Base-by-base conservation (phyloP, 1,284 basidiomycete genomes). In the Microbotryum saponariae region DNA sequence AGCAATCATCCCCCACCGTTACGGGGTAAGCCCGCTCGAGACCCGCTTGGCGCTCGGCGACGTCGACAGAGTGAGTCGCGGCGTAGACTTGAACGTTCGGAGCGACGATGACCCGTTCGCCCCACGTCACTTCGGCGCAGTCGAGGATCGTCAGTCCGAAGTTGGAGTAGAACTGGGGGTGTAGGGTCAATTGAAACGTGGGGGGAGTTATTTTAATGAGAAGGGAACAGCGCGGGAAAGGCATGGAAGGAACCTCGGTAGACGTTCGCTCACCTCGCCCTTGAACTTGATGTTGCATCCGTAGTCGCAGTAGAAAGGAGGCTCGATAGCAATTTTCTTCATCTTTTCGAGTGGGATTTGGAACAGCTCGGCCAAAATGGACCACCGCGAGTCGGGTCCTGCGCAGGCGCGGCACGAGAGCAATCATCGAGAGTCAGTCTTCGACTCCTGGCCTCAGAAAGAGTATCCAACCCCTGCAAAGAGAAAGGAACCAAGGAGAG, bases 11-110 rank as follows among this genome's bases (percentile, higher is more conserved):
- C 20, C 70, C 70, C 14, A 72, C 58, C 45, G 60, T 55, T 12
- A 72, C 64, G 12, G 69, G 70, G 62, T 72, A 72, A 2, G 71
- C 71, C 20, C 71, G 61, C 47, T 72, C 70, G 21, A 64, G 59
- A 12, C 69, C 67, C 5, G 63, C 68, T 33, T 56, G 21, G 4
- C 68, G 59, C 57, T 70, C 68, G 27, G 42, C 56, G 6, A 70
- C 51, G 45, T 68, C 58, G 21, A 64, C 58, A 1, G 59, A 57
- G 58, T 70, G 68, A 18, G 67, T 72, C 3, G 62, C 70, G 44
- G 68, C 65, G 46, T 70, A 72, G 46, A 72, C 62, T 37, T 72
- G 70, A 7, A 72, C 68, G 31, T 56, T 49, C 1, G 68, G 68
- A 2, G 61, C 68, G 21, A 61, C 27, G 1, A 70, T 27, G 20